These are phyloP conservation scores for Cyclotella cryptica DNA, from an alignment of 108 stramenopile genomes.

Conservation along the genomic window DNA sequence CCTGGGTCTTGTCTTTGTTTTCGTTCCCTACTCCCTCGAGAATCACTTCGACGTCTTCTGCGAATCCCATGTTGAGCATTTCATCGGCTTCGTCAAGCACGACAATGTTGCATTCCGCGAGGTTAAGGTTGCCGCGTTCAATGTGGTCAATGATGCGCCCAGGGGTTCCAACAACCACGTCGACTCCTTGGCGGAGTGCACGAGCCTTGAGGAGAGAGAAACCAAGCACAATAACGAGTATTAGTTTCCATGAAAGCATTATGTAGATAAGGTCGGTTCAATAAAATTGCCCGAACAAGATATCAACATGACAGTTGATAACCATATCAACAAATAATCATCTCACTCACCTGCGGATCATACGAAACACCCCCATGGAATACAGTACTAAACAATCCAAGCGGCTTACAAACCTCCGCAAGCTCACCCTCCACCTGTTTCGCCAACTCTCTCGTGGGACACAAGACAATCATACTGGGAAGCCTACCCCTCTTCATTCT, in stretches of 20 bases:
- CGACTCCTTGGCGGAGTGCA: constrained; percentile 88
- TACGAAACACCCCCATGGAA: constrained; percentile 99
- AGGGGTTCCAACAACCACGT: constrained; percentile 98
- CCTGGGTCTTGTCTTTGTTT: constrained; percentile 87
- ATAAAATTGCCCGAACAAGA: background rate
- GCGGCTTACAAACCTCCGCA: constrained; percentile 64
- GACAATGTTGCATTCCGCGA: constrained; percentile 80
- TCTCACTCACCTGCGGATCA: constrained; percentile 76
- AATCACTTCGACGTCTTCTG: constrained; percentile 97
- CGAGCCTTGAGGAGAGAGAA: constrained; percentile 56
- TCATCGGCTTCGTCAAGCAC: constrained; percentile 99
- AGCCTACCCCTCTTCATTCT: constrained; percentile 77
- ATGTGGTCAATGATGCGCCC: constrained; percentile 98
- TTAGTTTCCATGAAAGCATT: background rate
- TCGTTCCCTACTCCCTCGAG: constrained; percentile 74
- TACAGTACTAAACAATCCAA: constrained; percentile 80
- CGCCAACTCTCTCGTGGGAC: constrained; percentile 99
- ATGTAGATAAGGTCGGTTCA: background rate
- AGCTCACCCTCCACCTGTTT: constrained; percentile 97
- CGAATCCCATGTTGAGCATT: constrained; percentile 99
- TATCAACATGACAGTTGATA: too few relatives aligned
- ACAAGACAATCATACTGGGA: constrained; percentile 94
- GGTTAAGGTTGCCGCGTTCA: constrained; percentile 90
- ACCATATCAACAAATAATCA: background rate
- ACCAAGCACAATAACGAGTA: background rate